These are phyloP conservation scores for Candida sanyaensis DNA, from an alignment of 1,139 yeast species.

Conservation along the genomic window DNA sequence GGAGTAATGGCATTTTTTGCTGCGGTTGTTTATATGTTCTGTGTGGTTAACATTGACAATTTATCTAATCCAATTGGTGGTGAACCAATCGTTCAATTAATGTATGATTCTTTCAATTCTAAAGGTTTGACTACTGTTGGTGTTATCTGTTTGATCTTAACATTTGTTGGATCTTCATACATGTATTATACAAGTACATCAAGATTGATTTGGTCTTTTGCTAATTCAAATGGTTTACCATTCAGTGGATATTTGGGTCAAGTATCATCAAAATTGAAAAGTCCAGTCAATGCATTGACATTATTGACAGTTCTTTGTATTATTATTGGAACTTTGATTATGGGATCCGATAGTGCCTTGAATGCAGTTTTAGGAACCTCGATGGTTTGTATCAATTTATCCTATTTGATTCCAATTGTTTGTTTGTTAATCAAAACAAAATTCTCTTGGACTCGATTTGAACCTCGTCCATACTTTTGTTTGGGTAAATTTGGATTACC, in stretches of 20 bases:
- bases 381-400: conserved; percentile 31
- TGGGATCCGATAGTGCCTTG: conserved; percentile 28
- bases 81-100: conserved; percentile 29
- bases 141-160: conserved; percentile 21
- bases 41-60: conserved; percentile 20
- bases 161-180: conserved; percentile 23
- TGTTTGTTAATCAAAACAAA: conserved; percentile 23
- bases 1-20: conserved; percentile 24
- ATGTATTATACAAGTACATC: conserved; percentile 25
- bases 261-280: conserved; percentile 20
- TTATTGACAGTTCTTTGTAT: conserved; percentile 20
- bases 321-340: conserved; percentile 24
- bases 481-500: conserved; percentile 29
- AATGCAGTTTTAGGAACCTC: conserved; percentile 31
- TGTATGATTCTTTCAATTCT: conserved; percentile 27
- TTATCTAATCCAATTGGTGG: conserved; percentile 28
- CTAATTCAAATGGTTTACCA: conserved; percentile 29
- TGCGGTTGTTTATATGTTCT: conserved; percentile 29
- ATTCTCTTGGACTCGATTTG: conserved; percentile 15
- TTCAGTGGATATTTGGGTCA: conserved; percentile 23
- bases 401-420: conserved; percentile 28
- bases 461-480: conserved; percentile 22
- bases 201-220: conserved; percentile 29
- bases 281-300: conserved; percentile 26
- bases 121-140: conserved; percentile 28